Evolutionary conservation across 1,284 basidiomycete genomes (phyloP), one percentile per base, ranked within the genome.

Genomic region (Malassezia furfur): DNA sequence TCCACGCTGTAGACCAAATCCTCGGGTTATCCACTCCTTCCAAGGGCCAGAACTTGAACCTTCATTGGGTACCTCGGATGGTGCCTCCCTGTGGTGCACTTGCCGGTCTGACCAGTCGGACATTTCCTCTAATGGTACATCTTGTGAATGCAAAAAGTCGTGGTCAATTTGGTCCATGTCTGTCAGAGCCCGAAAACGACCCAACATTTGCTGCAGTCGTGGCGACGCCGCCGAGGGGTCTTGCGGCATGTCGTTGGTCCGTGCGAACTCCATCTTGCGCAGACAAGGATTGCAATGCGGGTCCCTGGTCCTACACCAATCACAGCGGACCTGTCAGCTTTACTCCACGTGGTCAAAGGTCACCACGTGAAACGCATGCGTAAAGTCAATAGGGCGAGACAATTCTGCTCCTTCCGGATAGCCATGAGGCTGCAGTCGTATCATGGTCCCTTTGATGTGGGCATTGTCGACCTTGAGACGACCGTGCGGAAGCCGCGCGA

Each of bases 391-490:
- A 28, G 25, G 4, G 25, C 25, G 3, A 28, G 25, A 28, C 25
- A 28, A 3, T 28, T 7, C 25, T 4, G 25, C 25, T 28, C 25
- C 25, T 28, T 28, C 25, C 25, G 25, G 25, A 28, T 7, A 28
- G 4, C 40, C 21, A 48, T 48, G 47, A 37, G 22, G 14, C 50
- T 68, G 1, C 59, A 14, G 45, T 4, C 51, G 12, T 66, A 68
- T 48, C 48, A 28, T 1, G 68, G 68, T 6, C 57, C 59, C 5
- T 69, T 66, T 48, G 48, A 54, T 38, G 68, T 70, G 19, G 67
- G 65, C 21, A 59, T 57, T 34, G 61, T 70, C 19, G 68, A 70
- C 48, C 52, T 70, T 36, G 68, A 70, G 57, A 62, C 67, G 2
- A 63, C 67, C 2, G 68, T 68, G 4, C 54, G 68, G 2, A 34